Percentiles rank a stretch among this genome's conserved stretches.
phyloP scores from a whole-genome alignment of 768 basidiomycete species.

The Leccinum subtestaceum region DNA sequence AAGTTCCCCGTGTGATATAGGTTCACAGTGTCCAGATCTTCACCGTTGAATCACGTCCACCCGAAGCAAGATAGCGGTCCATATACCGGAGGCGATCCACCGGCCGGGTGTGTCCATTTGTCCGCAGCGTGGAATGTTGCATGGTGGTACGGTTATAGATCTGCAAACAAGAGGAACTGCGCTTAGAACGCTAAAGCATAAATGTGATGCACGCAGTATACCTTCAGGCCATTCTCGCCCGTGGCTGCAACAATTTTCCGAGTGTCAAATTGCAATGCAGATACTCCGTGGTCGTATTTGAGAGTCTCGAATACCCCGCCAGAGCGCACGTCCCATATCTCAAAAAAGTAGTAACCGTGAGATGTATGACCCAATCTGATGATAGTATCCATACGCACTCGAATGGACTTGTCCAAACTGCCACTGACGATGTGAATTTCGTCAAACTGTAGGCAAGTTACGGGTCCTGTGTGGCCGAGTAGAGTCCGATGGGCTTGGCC shows the following conservation, averaged over 20 bases:
- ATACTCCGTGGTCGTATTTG: conserved; percentile 87
- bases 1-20: conserved; percentile 3
- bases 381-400: conserved; percentile 48
- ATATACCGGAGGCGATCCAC: conserved; percentile 89
- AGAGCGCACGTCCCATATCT: conserved; percentile 97
- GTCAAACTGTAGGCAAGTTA: conserved; percentile 95
- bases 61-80: conserved; percentile 91
- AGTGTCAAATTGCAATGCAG: conserved; percentile 90
- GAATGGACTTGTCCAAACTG: conserved; percentile 88
- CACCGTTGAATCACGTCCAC: conserved; percentile 79
- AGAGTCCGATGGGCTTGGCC: conserved; percentile 95
- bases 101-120: conserved; percentile 92
- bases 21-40: conserved; percentile 91
- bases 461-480: conserved; percentile 87
- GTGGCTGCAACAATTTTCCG: conserved; percentile 90
- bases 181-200: not conserved
- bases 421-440: conserved; percentile 92
- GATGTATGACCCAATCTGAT: not conserved
- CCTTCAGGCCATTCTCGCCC: conserved; percentile 93
- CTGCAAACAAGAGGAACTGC: conserved; percentile 36
- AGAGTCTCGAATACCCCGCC: conserved; percentile 87
- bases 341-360: conserved; percentile 1
- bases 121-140: conserved; percentile 78
- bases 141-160: conserved; percentile 93
- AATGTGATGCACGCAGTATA: conserved; percentile 29